phyloP scores from a whole-genome alignment of 306 rosid species.

The Vicia sativa region DNA sequence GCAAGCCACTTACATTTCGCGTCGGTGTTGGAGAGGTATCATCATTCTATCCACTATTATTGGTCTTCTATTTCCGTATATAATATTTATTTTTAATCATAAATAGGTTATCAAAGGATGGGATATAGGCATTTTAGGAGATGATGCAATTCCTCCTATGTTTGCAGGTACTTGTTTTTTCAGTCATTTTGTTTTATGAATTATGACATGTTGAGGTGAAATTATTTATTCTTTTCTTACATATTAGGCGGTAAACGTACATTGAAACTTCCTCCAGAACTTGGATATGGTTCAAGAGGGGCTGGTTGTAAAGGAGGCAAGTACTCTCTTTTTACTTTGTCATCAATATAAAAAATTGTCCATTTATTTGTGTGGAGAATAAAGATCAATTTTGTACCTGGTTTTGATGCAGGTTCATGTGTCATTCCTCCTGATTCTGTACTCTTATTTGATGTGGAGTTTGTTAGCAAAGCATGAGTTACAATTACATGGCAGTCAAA shows the following conservation, averaged over 20 bases:
- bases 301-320: constrained; percentile 97
- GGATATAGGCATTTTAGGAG: constrained; percentile 94
- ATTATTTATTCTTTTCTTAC: constrained; percentile 2
- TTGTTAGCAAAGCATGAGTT: constrained; percentile 75
- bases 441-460: constrained; percentile 88
- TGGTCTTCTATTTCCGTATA: too few species aligned
- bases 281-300: constrained; percentile 87
- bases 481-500: constrained; percentile 1
- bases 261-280: constrained; percentile 89
- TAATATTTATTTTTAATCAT: too few species aligned
- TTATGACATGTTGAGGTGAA: not conserved
- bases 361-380: constrained; percentile 10
- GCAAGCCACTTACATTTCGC: constrained; percentile 83
- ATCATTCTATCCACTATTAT: too few species aligned
- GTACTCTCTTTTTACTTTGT: constrained; percentile 34
- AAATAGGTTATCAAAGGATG: constrained; percentile 92
- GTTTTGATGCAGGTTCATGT: constrained; percentile 73
- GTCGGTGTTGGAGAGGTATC: constrained; percentile 95
- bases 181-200: not conserved
- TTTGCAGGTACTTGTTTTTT: constrained; percentile 64
- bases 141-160: constrained; percentile 95
- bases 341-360: not conserved
- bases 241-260: constrained; percentile 77
- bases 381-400: not conserved
- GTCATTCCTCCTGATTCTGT: constrained; percentile 87